Evolutionary conservation across 2,329 filamentous ascomycete species (phyloP).

Genomic region (Pezicula neosporulosa): DNA sequence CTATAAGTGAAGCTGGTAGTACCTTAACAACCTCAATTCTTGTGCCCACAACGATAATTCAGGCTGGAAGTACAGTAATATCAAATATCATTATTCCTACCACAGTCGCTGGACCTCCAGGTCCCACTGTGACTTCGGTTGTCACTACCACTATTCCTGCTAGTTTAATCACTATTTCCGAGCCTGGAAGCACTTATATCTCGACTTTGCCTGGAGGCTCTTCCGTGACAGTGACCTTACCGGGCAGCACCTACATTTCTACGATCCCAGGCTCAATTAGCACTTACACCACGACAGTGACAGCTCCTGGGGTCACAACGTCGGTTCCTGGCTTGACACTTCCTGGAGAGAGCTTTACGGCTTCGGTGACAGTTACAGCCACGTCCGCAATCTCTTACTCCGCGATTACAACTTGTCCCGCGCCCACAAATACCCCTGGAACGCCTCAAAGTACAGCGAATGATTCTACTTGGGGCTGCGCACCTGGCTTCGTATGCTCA

Average conservation of each 20-base stretch:
- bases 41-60: slow-evolving; percentile 1
- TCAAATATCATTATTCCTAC: slow-evolving; percentile 1
- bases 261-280: not conserved
- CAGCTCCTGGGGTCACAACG: slow-evolving; percentile 1
- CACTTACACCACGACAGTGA: slow-evolving; percentile 1
- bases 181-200: not conserved
- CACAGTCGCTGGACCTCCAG: slow-evolving; percentile 3
- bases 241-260: slow-evolving; percentile 1
- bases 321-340: not conserved
- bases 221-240: slow-evolving; percentile 8
- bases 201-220: slow-evolving; percentile 5
- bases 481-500: slow-evolving; percentile 37
- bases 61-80: slow-evolving; percentile 4
- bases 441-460: slow-evolving; percentile 18
- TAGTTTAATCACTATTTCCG: slow-evolving; percentile 1
- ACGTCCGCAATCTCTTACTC: not conserved
- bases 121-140: slow-evolving; percentile 1
- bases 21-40: not conserved
- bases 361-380: not conserved
- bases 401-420: not conserved
- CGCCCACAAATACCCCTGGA: slow-evolving; percentile 19
- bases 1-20: slow-evolving; percentile 4
- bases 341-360: no score
- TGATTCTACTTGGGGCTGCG: slow-evolving; percentile 37
- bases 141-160: slow-evolving; percentile 5